Conservation (phyloP, 2,329 filamentous ascomycete species). For the Madurella fahalii region DNA sequence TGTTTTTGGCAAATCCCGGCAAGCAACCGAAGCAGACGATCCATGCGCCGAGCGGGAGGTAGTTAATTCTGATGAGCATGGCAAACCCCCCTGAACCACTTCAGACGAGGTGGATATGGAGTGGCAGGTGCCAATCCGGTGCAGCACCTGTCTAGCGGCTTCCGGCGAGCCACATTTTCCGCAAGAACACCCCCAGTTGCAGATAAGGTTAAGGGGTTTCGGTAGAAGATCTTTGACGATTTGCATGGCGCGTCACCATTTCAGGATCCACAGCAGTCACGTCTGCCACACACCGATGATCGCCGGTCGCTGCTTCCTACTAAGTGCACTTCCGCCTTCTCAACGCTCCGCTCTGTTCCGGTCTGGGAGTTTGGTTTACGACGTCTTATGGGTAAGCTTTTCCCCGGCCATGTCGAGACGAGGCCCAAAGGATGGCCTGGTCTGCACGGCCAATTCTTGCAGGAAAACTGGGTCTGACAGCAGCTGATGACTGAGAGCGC, state of each 20-base stretch:
- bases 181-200: no score
- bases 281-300: constrained; percentile 2
- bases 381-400: no score
- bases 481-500: no score
- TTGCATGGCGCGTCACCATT: neutral
- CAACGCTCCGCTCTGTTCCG: no score
- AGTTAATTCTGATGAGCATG: neutral
- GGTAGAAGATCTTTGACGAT: neutral
- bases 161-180: neutral
- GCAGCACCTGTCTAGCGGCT: neutral
- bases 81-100: neutral
- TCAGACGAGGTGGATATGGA: neutral
- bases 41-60: neutral
- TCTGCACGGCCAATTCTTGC: no score
- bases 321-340: neutral
- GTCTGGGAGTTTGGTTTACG: no score
- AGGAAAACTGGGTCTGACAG: no score
- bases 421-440: no score
- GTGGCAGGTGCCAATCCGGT: neutral
- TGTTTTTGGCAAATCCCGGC: neutral
- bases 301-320: neutral
- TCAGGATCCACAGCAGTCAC: neutral
- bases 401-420: no score
- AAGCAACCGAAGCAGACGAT: neutral
- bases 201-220: neutral